A percentile compares a stretch with the other conserved stretches of the same genome.
phyloP scores from a whole-genome alignment of 495 filamentous ascomycete genomes.

The Pseudotulostoma volvatum region DNA sequence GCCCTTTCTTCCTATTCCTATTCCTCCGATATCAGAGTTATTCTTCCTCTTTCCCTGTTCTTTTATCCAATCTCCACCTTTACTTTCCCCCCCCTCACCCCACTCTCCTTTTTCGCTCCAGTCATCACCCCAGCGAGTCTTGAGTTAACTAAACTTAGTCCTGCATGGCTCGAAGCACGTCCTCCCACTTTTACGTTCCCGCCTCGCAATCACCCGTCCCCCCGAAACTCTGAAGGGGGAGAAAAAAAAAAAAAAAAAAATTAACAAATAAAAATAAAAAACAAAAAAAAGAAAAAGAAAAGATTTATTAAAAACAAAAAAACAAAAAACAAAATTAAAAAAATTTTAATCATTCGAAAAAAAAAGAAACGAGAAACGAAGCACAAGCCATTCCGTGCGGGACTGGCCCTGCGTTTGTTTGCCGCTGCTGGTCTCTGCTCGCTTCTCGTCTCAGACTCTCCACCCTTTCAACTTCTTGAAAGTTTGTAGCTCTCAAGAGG shows the following conservation, averaged over 20 bases:
- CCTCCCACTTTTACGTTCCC: no score
- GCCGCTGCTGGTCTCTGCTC: not conserved
- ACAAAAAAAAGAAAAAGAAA: conserved; percentile 1
- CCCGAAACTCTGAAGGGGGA: not conserved
- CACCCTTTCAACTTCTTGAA: not conserved
- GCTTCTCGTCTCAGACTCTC: no score
- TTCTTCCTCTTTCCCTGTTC: conserved; percentile 4
- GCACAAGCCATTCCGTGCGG: not conserved
- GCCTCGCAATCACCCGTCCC: not conserved
- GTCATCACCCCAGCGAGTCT: conserved; percentile 8
- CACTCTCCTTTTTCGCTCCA: not conserved
- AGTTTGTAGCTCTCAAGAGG: conserved; percentile 2
- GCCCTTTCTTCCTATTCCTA: conserved; percentile 1
- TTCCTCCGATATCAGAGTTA: conserved; percentile 1
- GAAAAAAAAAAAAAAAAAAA: no score
- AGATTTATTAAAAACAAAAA: no score
- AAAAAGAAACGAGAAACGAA: no score
- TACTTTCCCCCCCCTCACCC: conserved; percentile 5
- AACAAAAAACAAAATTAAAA: no score
- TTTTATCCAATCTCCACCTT: conserved; percentile 4
- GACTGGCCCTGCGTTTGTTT: not conserved
- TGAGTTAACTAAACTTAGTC: not conserved
- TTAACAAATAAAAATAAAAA: not conserved
- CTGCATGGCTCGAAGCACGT: not conserved
- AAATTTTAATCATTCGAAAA: no score